Evolutionary conservation across 169 alveolate species (phyloP).

Genomic region (Sarcocystis neurona): DNA sequence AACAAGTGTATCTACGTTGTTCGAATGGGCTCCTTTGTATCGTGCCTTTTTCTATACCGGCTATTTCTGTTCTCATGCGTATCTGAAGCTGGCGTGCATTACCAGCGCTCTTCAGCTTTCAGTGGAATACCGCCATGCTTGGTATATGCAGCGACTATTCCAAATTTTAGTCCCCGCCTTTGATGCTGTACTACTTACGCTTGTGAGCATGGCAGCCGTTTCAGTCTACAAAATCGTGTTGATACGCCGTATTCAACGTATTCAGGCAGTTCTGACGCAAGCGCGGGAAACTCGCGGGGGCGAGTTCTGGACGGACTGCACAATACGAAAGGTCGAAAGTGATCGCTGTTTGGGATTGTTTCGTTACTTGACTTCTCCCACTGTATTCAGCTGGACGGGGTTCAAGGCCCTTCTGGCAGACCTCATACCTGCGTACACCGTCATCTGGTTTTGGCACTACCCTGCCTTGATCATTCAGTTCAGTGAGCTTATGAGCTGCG

Average conservation of each 20-base stretch:
- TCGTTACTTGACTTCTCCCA: conserved; percentile 45
- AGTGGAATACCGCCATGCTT: conserved; percentile 25
- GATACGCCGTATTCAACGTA: conserved; percentile 42
- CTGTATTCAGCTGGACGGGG: conserved; percentile 16
- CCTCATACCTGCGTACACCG: conserved; percentile 64
- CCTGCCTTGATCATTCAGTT: conserved; percentile 62
- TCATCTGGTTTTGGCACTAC: conserved; percentile 63
- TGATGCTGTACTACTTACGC: conserved; percentile 47
- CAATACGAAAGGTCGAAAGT: conserved; percentile 46
- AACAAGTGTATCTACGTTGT: conserved; percentile 48
- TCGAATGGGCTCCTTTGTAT: conserved; percentile 52
- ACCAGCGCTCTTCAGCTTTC: conserved; percentile 38
- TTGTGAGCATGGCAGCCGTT: conserved; percentile 36
- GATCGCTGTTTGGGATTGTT: conserved; percentile 59
- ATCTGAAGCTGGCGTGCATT: conserved; percentile 57
- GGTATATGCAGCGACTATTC: conserved; percentile 62
- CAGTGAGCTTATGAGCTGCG: conserved; percentile 64
- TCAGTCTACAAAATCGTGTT: conserved; percentile 42
- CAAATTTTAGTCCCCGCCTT: conserved; percentile 64
- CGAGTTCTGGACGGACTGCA: conserved; percentile 55
- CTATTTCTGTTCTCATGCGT: conserved; percentile 41
- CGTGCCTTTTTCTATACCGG: conserved; percentile 25
- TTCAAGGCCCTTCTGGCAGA: conserved; percentile 49
- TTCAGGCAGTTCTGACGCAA: conserved; percentile 39
- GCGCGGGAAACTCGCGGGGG: conserved; percentile 64